Conservation (phyloP, 148 eudicot species). For the Rhododendron griersonianum region DNA sequence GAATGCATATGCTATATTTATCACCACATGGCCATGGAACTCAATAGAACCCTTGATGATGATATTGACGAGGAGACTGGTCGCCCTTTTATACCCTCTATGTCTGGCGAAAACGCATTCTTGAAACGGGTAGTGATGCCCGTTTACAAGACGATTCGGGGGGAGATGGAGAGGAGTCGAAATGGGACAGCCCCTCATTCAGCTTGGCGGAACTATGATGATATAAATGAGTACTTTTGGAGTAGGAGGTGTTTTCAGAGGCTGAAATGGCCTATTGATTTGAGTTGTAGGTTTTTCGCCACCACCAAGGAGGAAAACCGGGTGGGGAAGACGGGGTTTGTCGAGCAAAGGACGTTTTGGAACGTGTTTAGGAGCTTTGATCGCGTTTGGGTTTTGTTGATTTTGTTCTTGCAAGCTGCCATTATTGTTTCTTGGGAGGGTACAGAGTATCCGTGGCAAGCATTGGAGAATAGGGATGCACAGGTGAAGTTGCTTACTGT, state of each 20-base stretch:
- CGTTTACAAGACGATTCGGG: constrained; percentile 41
- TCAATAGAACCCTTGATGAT: constrained; percentile 53
- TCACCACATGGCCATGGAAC: constrained; percentile 72
- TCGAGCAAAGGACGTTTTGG: constrained; percentile 95
- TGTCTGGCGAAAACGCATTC: constrained; percentile 49
- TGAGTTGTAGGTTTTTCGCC: constrained; percentile 43
- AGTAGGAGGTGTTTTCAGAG: constrained; percentile 65
- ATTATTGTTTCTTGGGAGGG: constrained; percentile 61
- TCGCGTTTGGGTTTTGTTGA: constrained; percentile 71
- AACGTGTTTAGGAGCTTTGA: constrained; percentile 87
- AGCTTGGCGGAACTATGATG: constrained; percentile 96
- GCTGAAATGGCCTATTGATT: constrained; percentile 76
- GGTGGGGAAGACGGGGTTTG: constrained; percentile 91
- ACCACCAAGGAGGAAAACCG: constrained; percentile 23
- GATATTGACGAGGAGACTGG: constrained; percentile 52
- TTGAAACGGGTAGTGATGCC: constrained; percentile 52
- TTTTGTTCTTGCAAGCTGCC: constrained; percentile 72
- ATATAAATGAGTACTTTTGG: constrained; percentile 92
- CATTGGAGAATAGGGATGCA: constrained; percentile 45
- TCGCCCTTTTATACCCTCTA: constrained; percentile 37
- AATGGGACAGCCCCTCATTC: constrained; percentile 82
- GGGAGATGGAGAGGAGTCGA: constrained; percentile 57
- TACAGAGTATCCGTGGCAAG: constrained; percentile 45
- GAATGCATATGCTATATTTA: constrained; percentile 83
- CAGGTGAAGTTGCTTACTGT: constrained; percentile 73